Percentiles rank a stretch among this genome's conserved stretches.
phyloP scores from a whole-genome alignment of 352 stramenopile species.

The Pythium folliculosum region DNA sequence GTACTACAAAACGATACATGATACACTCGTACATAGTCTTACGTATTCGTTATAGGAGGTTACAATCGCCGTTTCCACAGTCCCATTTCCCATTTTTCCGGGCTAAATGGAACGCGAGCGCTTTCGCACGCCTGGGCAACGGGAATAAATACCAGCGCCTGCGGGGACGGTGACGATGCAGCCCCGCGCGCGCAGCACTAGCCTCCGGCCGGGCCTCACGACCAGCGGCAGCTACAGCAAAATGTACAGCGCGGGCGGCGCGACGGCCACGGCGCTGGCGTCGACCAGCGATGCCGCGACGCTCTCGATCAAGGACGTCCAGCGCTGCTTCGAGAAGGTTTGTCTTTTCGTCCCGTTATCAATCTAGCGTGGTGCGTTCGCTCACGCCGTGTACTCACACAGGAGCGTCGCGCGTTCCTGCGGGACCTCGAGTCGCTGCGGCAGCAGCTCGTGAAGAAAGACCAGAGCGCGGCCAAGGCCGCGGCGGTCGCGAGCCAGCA shows the following conservation, averaged over 20 bases:
- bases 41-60: too few species aligned
- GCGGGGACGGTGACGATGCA: background rate
- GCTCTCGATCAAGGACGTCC: slow-evolving; percentile 69
- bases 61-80: too few species aligned
- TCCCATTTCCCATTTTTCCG: too few species aligned
- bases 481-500: slow-evolving; percentile 58
- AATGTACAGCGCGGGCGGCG: slow-evolving; percentile 13
- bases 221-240: slow-evolving; percentile 12
- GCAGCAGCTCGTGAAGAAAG: slow-evolving; percentile 78
- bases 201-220: background rate
- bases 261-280: slow-evolving; percentile 1
- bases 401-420: slow-evolving; percentile 65
- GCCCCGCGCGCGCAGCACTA: slow-evolving; percentile 3
- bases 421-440: slow-evolving; percentile 72
- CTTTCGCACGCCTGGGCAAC: background rate
- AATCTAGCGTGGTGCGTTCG: background rate
- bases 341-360: background rate
- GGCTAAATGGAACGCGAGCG: too few species aligned
- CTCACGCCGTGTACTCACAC: background rate
- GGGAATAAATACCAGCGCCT: background rate
- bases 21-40: too few species aligned
- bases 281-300: slow-evolving; percentile 18
- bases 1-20: too few species aligned
- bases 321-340: slow-evolving; percentile 74
- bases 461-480: slow-evolving; percentile 49